These are phyloP conservation scores for Ascochyta rabiei DNA, from an alignment of 2,329 filamentous ascomycete species.

Conservation along the genomic window DNA sequence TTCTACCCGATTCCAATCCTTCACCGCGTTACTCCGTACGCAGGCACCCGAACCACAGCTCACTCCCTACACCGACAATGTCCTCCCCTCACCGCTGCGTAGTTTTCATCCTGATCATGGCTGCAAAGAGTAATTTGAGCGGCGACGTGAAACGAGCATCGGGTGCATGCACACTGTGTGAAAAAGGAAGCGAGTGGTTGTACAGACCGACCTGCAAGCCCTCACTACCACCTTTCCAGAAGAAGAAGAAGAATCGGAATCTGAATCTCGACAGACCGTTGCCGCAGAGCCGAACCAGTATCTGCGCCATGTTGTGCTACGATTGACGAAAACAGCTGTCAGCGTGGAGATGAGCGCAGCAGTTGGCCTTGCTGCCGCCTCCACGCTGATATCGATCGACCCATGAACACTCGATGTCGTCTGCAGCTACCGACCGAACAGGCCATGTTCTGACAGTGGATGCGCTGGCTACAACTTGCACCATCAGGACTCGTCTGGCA, in stretches of 20 bases:
- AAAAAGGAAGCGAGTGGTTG: neutral
- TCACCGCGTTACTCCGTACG: neutral
- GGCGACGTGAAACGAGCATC: slow-evolving; percentile 5
- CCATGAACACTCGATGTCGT: neutral
- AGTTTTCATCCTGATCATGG: neutral
- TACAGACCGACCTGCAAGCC: slow-evolving; percentile 5
- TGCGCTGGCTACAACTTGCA: neutral
- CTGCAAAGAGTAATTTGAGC: neutral
- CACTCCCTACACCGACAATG: neutral
- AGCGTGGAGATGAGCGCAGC: neutral
- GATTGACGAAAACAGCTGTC: neutral
- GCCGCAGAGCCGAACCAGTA: neutral
- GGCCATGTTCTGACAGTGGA: neutral
- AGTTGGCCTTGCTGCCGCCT: neutral
- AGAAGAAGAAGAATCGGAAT: neutral
- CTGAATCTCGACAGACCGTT: neutral
- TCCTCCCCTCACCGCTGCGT: neutral
- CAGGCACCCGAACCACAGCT: neutral
- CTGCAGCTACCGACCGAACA: neutral
- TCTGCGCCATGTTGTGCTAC: slow-evolving; percentile 1
- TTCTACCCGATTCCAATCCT: too few species aligned
- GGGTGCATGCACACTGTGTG: neutral
- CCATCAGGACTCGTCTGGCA: neutral
- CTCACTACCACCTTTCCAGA: neutral
- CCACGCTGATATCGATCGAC: neutral